Base-by-base conservation (phyloP, 495 filamentous ascomycete genomes). In the Halenospora varia region DNA sequence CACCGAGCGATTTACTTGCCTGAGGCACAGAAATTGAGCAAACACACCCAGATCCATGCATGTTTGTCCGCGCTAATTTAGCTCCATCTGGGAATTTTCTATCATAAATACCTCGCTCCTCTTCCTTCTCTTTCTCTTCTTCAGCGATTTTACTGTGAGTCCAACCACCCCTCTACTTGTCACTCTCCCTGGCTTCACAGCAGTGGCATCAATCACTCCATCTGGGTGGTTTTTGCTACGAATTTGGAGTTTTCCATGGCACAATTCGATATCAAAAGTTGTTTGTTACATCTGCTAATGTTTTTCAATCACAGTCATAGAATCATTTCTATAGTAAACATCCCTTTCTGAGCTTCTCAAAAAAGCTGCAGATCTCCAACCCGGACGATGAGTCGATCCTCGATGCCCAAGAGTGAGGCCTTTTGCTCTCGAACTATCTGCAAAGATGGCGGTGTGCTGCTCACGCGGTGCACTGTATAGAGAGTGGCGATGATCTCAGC, bases 401-500 rank as follows among this genome's bases (percentile, higher is more conserved):
- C 82, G 77, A 74, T 77, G 78, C 82, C 81, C 82, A 77, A 84
- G 84, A 86, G 84, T 87, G 84, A 87, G 79, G 70, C 79, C 75
- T 73, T 78, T 72, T 74, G 70, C 77, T 79, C 75, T 80, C 72
- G 80, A 79, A 80, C 71, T 70, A 62, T 71, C 67, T 60, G 62
- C 61, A 63, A 78, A 77, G 72, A 66, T 68, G 68, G 68, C 59
- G 58, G 63, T 60, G 57, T 56, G 60, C 66, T 64, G 66, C 62
- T 68, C 57, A 44, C 56, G 67, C 57, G 56, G 66, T 60, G 61
- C 17, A 58, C 59, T 66, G 74, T 77, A 75, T 70, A 82, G 82
- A 75, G 76, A 78, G 81, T 84, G 82, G 84, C 80, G 84, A 87
- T 87, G 84, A 87, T 86, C 84, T 87, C 82, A 64, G 78, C 80